Conservation (phyloP, 2,329 filamentous ascomycete genomes). For the Ascochyta clinopodiicola region DNA sequence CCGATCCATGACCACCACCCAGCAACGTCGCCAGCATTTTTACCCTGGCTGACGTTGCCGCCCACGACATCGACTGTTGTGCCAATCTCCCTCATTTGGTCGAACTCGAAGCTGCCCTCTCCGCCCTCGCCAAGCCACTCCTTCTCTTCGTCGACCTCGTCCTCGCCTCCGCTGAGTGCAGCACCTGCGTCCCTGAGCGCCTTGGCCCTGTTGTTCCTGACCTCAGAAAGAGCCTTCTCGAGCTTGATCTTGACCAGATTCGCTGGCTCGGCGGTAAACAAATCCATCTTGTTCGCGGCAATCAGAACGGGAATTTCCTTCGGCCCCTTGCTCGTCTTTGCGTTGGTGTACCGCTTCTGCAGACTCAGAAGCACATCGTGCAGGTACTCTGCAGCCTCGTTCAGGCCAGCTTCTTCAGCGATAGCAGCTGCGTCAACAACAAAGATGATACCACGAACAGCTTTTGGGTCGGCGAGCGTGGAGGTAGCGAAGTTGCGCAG, state of each 20-base stretch:
- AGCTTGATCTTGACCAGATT: constrained; percentile 75
- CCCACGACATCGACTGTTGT: constrained; percentile 78
- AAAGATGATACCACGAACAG: constrained; percentile 78
- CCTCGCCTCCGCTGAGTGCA: constrained; percentile 64
- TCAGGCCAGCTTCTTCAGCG: constrained; percentile 58
- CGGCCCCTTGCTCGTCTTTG: constrained; percentile 64
- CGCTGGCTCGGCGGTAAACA: constrained; percentile 89
- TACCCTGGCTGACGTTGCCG: constrained; percentile 68
- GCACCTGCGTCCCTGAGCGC: constrained; percentile 82
- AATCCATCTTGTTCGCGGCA: constrained; percentile 92
- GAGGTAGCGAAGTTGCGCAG: constrained; percentile 74
- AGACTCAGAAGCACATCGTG: constrained; percentile 86
- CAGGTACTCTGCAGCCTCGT: constrained; percentile 80
- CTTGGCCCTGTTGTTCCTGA: constrained; percentile 76
- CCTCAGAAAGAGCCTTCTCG: constrained; percentile 80
- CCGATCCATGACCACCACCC: constrained; percentile 94
- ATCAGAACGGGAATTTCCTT: constrained; percentile 76
- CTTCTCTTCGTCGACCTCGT: constrained; percentile 68
- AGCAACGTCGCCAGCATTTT: constrained; percentile 72
- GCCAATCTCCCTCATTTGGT: constrained; percentile 82
- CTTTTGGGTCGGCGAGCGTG: constrained; percentile 54
- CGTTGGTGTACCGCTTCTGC: constrained; percentile 71
- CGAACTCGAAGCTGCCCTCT: constrained; percentile 78
- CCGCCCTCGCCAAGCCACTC: constrained; percentile 84
- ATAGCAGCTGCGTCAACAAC: constrained; percentile 78